These are phyloP conservation scores for Pseudoturritis turrita DNA, from an alignment of 345 rosid species.

Conservation along the genomic window DNA sequence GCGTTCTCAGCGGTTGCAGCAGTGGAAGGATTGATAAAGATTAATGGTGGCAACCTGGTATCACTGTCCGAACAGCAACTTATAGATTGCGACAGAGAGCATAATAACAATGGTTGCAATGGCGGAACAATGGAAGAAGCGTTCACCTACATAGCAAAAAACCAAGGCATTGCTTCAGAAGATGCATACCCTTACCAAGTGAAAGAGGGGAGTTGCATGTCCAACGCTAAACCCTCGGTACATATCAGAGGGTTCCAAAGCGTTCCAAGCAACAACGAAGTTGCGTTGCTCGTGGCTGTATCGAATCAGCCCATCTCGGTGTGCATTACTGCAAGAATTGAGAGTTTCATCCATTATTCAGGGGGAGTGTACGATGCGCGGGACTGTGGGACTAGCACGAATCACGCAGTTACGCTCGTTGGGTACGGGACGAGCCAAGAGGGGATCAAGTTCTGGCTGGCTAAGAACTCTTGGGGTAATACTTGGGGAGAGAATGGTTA, in stretches of 20 bases:
- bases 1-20: conserved; percentile 59
- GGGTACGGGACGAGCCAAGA: conserved; percentile 44
- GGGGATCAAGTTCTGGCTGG: not conserved
- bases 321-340: conserved; percentile 25
- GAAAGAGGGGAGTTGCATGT: conserved; percentile 29
- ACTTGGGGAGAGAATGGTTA: too few species aligned
- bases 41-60: conserved; percentile 31
- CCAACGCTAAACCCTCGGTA: conserved; percentile 7
- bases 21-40: conserved; percentile 41
- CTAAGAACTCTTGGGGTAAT: not conserved
- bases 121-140: conserved; percentile 44
- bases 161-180: conserved; percentile 43
- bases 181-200: conserved; percentile 39
- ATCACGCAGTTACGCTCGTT: conserved; percentile 45
- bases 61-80: conserved; percentile 59
- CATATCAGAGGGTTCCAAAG: conserved; percentile 21
- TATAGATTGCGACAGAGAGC: conserved; percentile 38
- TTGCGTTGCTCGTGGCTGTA: conserved; percentile 23
- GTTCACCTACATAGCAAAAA: conserved; percentile 35
- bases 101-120: conserved; percentile 32
- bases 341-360: conserved; percentile 31
- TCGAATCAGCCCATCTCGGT: conserved; percentile 52
- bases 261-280: too few species aligned
- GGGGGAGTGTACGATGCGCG: conserved; percentile 38
- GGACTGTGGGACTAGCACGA: conserved; percentile 31